Conservation (phyloP, 176 grass and related monocot species). For the Coix lacrymajobi region DNA sequence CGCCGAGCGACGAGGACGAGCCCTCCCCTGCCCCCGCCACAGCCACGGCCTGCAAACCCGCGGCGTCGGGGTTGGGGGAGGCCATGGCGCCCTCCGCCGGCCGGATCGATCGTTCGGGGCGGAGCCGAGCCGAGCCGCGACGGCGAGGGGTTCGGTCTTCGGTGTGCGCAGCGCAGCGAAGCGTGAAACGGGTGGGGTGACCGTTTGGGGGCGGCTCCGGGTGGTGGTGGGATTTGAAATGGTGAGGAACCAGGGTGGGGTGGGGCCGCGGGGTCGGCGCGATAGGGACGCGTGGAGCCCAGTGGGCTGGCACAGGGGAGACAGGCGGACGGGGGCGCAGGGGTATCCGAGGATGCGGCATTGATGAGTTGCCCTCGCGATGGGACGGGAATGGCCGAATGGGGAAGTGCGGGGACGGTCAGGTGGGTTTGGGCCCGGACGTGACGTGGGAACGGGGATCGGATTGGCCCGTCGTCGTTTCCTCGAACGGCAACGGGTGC, state of each 20-base stretch:
- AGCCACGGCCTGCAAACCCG: slow-evolving; percentile 40
- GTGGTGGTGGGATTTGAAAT: slow-evolving; percentile 44
- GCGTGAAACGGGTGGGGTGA: slow-evolving; percentile 22
- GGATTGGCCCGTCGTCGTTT: slow-evolving; percentile 27
- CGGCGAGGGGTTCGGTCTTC: background rate
- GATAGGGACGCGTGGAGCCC: slow-evolving; percentile 43
- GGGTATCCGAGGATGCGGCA: slow-evolving; percentile 61
- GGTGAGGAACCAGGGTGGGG: background rate
- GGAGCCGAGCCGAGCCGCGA: background rate
- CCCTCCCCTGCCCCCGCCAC: slow-evolving; percentile 19
- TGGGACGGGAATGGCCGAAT: background rate
- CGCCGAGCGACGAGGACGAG: background rate
- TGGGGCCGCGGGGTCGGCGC: background rate
- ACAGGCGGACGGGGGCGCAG: slow-evolving; percentile 31
- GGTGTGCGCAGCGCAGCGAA: background rate
- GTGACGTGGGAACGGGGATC: background rate
- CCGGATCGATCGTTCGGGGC: slow-evolving; percentile 5
- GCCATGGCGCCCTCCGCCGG: slow-evolving; percentile 36
- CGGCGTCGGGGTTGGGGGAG: slow-evolving; percentile 40
- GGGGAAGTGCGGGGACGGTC: background rate
- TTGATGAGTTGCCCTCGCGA: slow-evolving; percentile 7
- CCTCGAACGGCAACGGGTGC: slow-evolving; percentile 17
- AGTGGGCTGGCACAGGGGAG: slow-evolving; percentile 34
- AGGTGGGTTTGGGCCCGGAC: background rate
- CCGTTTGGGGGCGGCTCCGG: slow-evolving; percentile 44